Percentiles rank a stretch among this genome's conserved stretches.
These are phyloP conservation scores for Globisporangium paddicum DNA, from an alignment of 352 stramenopile species.

Conservation along the genomic window DNA sequence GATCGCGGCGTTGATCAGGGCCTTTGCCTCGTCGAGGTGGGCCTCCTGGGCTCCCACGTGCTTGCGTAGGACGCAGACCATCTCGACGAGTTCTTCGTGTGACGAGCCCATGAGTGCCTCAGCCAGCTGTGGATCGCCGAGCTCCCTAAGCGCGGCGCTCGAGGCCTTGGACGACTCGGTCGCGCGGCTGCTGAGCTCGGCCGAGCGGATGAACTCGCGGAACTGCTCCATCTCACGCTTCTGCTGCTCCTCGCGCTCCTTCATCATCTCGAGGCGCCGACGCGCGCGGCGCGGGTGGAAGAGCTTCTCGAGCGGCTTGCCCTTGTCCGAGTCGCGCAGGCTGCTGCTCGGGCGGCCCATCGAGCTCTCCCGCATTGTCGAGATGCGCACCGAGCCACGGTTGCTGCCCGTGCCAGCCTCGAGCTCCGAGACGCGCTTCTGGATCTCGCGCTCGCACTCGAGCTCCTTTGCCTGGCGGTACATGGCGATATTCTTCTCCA, in stretches of 20 bases:
- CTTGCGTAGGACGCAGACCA: conserved; percentile 64
- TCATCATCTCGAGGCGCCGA: conserved; percentile 55
- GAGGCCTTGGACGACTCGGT: conserved; percentile 13
- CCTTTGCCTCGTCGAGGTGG: conserved; percentile 72
- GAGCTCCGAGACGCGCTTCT: conserved; percentile 57
- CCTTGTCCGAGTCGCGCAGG: conserved; percentile 34
- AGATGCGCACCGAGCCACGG: conserved; percentile 13
- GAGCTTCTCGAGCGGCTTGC: conserved; percentile 67
- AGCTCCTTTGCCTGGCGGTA: conserved; percentile 84
- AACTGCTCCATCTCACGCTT: conserved; percentile 86
- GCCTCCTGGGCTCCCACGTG: conserved; percentile 67
- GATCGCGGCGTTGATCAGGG: conserved; percentile 67
- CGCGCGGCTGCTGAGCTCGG: conserved; percentile 35
- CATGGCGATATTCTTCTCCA: conserved; percentile 84
- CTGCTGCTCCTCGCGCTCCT: conserved; percentile 67
- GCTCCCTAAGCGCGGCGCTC: conserved; percentile 30
- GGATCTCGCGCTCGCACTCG: conserved; percentile 74
- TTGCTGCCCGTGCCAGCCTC: conserved; percentile 15
- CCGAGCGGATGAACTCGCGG: conserved; percentile 74
- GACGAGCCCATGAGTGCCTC: conserved; percentile 45
- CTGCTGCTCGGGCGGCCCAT: conserved; percentile 13
- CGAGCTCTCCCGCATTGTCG: conserved; percentile 37
- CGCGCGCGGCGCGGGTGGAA: conserved; percentile 69
- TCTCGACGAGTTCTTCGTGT: conserved; percentile 58
- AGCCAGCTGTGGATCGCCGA: conserved; percentile 47